These are phyloP conservation scores for Cephalotrichum gorgonifer DNA, from an alignment of 2,329 filamentous ascomycete species.

Conservation along the genomic window DNA sequence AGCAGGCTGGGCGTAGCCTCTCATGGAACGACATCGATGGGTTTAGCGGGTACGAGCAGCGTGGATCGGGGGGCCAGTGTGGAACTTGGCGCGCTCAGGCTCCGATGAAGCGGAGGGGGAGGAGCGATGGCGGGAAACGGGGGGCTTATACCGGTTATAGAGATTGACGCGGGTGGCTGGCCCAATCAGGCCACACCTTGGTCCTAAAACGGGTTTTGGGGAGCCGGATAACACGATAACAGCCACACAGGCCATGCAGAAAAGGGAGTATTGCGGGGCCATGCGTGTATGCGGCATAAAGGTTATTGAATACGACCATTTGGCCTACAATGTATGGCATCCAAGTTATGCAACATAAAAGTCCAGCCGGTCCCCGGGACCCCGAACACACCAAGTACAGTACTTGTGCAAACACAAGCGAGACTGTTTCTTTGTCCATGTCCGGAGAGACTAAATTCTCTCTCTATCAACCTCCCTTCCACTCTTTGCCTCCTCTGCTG, in stretches of 20 bases:
- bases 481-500: too few species aligned
- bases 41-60: not conserved
- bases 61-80: not conserved
- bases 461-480: too few species aligned
- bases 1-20: too few species aligned
- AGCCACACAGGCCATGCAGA: not conserved
- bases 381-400: too few species aligned
- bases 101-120: conserved; percentile 2
- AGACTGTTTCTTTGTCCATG: too few species aligned
- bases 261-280: not conserved
- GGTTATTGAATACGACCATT: too few species aligned
- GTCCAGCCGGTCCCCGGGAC: too few species aligned
- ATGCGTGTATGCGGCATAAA: not conserved
- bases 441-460: too few species aligned
- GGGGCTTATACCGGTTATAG: not conserved
- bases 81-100: not conserved
- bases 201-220: not conserved
- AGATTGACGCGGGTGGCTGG: conserved; percentile 4
- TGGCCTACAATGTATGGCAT: too few species aligned
- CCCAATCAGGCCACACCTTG: not conserved
- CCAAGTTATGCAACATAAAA: too few species aligned
- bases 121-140: not conserved
- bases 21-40: too few species aligned
- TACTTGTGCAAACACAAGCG: too few species aligned
- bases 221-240: not conserved